Percentiles rank a stretch among this genome's conserved stretches.
phyloP scores from a whole-genome alignment of 2,329 filamentous ascomycete species.

The Simplicillium aogashimaense region DNA sequence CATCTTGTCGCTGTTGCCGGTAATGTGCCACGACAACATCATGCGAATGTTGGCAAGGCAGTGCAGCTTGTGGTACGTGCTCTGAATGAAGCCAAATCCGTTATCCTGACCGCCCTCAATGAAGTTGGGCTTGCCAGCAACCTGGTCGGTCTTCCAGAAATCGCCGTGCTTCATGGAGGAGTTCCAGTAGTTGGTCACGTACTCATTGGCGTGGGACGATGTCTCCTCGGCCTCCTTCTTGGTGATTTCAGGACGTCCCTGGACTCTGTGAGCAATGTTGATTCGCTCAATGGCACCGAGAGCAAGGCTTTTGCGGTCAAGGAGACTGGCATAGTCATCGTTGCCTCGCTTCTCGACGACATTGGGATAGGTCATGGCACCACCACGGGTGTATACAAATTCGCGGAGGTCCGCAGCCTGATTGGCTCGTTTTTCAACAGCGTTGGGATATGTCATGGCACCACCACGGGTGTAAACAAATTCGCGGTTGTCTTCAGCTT shows the following conservation, averaged over 20 bases:
- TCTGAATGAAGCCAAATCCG: slow-evolving; percentile 2
- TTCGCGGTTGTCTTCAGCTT: too few relatives aligned
- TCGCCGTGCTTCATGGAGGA: slow-evolving; percentile 1
- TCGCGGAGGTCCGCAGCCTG: too few relatives aligned
- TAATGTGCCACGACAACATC: slow-evolving; percentile 3
- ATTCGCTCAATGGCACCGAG: slow-evolving; percentile 2
- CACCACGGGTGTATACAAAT: too few relatives aligned
- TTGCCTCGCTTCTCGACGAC: background rate
- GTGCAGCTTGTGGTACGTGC: slow-evolving; percentile 1
- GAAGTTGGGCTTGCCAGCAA: slow-evolving; percentile 1
- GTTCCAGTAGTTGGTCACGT: background rate
- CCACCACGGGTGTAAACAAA: too few relatives aligned
- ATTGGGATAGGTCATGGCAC: too few relatives aligned
- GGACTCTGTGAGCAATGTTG: slow-evolving; percentile 1
- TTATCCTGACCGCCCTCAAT: slow-evolving; percentile 1
- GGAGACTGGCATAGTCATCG: background rate
- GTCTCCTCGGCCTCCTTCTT: background rate
- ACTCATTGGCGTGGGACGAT: background rate
- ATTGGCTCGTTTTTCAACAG: too few relatives aligned
- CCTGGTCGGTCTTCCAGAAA: slow-evolving; percentile 1
- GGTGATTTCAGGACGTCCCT: background rate
- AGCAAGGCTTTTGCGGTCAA: background rate
- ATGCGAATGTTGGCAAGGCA: slow-evolving; percentile 2
- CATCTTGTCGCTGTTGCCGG: slow-evolving; percentile 1
- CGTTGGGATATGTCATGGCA: too few relatives aligned